These are phyloP conservation scores for Colletotrichum lindemuthianum DNA, from an alignment of 2,329 filamentous ascomycete genomes.

Conservation along the genomic window DNA sequence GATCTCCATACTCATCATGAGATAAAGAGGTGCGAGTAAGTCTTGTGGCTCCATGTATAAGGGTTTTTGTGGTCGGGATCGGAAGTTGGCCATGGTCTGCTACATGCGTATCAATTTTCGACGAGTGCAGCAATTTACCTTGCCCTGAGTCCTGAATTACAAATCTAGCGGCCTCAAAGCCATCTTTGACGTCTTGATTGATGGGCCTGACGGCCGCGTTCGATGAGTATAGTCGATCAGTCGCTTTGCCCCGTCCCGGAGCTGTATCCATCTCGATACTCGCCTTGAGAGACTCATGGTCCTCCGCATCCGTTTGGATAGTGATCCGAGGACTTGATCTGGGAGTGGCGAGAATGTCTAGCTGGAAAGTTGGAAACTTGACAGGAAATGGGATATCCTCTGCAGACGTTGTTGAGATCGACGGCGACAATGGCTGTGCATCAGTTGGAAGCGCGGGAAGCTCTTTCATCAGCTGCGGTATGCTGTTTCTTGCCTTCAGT, in stretches of 20 bases:
- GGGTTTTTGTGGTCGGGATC: no score
- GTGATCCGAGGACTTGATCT: conserved; percentile 25
- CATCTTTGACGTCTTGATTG: no score
- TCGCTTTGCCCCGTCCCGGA: not conserved
- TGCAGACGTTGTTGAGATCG: not conserved
- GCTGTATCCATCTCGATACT: conserved; percentile 16
- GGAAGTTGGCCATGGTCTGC: no score
- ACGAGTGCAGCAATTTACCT: no score
- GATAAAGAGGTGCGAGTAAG: no score
- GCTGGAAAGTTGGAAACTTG: conserved; percentile 34
- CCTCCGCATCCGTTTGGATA: conserved; percentile 4
- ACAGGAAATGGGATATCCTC: conserved; percentile 25
- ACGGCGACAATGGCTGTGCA: not conserved
- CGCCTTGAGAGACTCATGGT: conserved; percentile 25
- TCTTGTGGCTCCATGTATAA: no score
- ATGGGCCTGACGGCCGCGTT: no score
- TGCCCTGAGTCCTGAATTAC: no score
- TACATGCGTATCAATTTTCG: no score
- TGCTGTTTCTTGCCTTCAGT: conserved; percentile 59
- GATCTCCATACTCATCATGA: no score
- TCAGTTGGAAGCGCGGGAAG: conserved; percentile 57
- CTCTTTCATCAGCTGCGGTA: conserved; percentile 63
- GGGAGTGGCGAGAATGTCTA: conserved; percentile 28
- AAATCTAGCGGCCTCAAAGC: no score
- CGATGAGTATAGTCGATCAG: not conserved